phyloP scores from a whole-genome alignment of 345 rosid species.

The Bruguiera gymnorhiza region DNA sequence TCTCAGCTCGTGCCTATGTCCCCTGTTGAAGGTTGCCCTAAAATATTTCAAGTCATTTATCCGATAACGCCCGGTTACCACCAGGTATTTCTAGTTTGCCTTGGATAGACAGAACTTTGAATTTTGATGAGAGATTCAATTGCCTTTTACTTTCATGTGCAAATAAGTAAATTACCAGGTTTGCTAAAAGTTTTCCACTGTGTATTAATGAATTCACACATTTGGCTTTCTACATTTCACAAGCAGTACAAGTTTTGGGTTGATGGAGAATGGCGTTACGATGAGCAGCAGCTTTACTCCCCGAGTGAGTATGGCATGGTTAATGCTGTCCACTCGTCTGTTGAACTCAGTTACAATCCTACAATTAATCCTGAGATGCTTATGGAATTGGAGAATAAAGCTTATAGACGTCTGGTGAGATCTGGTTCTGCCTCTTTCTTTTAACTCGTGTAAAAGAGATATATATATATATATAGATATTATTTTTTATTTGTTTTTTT shows the following conservation, averaged over 20 bases:
- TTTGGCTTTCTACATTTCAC: neutral
- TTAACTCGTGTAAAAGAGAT: no score
- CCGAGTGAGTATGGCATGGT: slow-evolving; percentile 28
- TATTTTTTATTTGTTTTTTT: neutral
- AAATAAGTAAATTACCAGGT: neutral
- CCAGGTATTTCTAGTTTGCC: slow-evolving; percentile 18
- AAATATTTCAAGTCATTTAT: slow-evolving; percentile 26
- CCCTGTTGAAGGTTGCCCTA: slow-evolving; percentile 32
- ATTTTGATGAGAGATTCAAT: neutral
- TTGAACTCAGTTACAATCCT: slow-evolving; percentile 21
- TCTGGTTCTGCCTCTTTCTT: neutral
- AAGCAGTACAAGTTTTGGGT: slow-evolving; percentile 32
- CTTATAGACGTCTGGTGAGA: slow-evolving; percentile 27
- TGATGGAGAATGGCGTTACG: slow-evolving; percentile 37
- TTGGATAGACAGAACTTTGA: no score
- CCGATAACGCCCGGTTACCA: slow-evolving; percentile 26
- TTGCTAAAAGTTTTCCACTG: neutral
- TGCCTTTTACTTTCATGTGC: neutral
- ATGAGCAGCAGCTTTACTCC: slow-evolving; percentile 19
- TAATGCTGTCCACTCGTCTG: slow-evolving; percentile 14
- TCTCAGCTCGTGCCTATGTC: slow-evolving; percentile 28
- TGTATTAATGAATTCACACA: neutral
- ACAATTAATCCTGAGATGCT: slow-evolving; percentile 9
- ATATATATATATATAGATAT: no score
- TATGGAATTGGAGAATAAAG: slow-evolving; percentile 27